Percentiles rank a stretch among this genome's conserved stretches.
Conservation (phyloP, 164 flowering plant genomes). For the Houttuynia cordata region DNA sequence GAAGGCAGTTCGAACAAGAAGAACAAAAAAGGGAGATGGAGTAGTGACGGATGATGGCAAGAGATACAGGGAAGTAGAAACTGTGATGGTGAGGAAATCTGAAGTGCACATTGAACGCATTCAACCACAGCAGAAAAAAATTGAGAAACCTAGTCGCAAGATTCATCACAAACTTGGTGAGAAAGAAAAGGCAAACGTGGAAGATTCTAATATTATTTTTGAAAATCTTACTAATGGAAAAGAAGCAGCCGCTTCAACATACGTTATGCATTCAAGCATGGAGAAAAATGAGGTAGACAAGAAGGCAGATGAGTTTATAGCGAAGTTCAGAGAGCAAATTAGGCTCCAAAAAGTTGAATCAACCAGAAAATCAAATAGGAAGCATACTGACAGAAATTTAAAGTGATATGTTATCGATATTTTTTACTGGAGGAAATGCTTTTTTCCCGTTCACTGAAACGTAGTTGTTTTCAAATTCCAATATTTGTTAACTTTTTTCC, state of each 20-base stretch:
- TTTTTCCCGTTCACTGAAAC: no score
- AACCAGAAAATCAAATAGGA: constrained; percentile 3
- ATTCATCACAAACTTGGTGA: constrained; percentile 11
- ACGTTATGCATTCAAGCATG: constrained; percentile 18
- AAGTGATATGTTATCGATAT: not conserved
- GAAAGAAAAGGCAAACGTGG: constrained; percentile 15
- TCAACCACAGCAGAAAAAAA: not conserved
- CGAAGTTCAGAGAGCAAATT: constrained; percentile 90
- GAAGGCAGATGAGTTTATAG: constrained; percentile 92
- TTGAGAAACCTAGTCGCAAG: constrained; percentile 11
- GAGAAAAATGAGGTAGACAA: constrained; percentile 51
- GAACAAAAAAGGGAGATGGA: not conserved
- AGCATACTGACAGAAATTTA: not conserved
- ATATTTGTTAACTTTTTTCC: no score
- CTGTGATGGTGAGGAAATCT: not conserved
- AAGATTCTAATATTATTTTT: constrained; percentile 26
- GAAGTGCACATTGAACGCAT: not conserved
- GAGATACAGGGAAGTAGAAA: constrained; percentile 12
- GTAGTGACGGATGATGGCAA: constrained; percentile 1
- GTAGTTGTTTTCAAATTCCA: no score
- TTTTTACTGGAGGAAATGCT: no score
- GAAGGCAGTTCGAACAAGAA: not conserved
- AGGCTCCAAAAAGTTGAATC: constrained; percentile 77
- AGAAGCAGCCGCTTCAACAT: constrained; percentile 6
- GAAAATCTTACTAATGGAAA: constrained; percentile 9